These are phyloP conservation scores for Cytospora mali DNA, from an alignment of 2,329 filamentous ascomycete genomes.

Conservation along the genomic window DNA sequence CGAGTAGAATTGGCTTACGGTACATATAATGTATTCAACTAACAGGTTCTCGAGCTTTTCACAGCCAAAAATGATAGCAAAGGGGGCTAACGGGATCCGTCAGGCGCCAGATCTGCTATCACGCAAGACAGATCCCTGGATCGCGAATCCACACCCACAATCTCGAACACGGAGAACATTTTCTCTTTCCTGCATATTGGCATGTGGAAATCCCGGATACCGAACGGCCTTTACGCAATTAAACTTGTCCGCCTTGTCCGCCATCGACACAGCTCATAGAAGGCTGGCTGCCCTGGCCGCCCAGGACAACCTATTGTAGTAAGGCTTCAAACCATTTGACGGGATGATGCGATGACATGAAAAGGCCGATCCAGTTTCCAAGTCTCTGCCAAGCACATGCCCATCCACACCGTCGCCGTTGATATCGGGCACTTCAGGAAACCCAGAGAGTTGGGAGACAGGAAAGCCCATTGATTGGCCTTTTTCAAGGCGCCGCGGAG, in stretches of 20 bases:
- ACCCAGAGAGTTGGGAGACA: neutral
- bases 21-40: no score
- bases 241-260: no score
- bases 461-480: constrained; percentile 8
- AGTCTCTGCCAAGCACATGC: neutral
- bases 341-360: neutral
- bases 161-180: neutral
- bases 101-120: constrained; percentile 21
- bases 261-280: no score
- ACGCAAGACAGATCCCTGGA: constrained; percentile 26
- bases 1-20: no score
- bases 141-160: constrained; percentile 23
- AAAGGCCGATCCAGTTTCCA: constrained; percentile 4
- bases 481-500: neutral
- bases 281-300: no score
- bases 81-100: no score
- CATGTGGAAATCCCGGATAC: constrained; percentile 3
- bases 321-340: neutral
- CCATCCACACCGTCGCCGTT: neutral
- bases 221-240: neutral
- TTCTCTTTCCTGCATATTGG: no score
- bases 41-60: no score
- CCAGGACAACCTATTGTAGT: neutral
- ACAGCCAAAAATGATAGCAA: no score
- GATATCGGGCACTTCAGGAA: neutral